A percentile compares a stretch with the other conserved stretches of the same genome.
These are phyloP conservation scores for Lactarius deliciosus DNA, from an alignment of 768 basidiomycete species.

Conservation along the genomic window DNA sequence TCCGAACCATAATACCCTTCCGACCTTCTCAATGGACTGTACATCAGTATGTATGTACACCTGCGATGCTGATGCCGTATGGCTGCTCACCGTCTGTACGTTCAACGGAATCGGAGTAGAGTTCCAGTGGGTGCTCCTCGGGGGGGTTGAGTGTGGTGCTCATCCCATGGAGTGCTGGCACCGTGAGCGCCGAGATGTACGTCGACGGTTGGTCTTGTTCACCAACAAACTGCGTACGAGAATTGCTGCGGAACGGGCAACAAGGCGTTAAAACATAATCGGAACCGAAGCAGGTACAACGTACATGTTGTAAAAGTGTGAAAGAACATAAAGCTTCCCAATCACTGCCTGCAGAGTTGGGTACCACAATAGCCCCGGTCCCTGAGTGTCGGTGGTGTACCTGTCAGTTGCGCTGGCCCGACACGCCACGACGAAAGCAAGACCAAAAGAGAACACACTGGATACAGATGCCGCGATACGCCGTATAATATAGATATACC, in stretches of 20 bases:
- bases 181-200: neutral
- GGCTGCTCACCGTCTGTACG: neutral
- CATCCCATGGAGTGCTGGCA: neutral
- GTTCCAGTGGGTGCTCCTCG: neutral
- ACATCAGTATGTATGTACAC: neutral
- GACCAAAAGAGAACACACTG: neutral
- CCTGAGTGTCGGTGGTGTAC: neutral
- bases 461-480: neutral
- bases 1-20: too few species aligned
- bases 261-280: neutral
- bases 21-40: too few species aligned
- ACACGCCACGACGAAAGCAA: neutral
- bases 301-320: constrained; percentile 14
- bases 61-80: neutral
- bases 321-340: constrained; percentile 14
- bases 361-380: neutral
- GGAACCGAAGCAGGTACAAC: neutral
- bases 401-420: neutral
- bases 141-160: neutral
- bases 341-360: constrained; percentile 10
- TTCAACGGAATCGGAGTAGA: neutral
- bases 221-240: neutral
- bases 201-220: neutral
- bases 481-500: neutral
- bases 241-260: constrained; percentile 8